Percentiles rank a stretch among this genome's conserved stretches.
Conservation (phyloP, 2,329 filamentous ascomycete genomes). For the Pseudogymnoascus sp. region DNA sequence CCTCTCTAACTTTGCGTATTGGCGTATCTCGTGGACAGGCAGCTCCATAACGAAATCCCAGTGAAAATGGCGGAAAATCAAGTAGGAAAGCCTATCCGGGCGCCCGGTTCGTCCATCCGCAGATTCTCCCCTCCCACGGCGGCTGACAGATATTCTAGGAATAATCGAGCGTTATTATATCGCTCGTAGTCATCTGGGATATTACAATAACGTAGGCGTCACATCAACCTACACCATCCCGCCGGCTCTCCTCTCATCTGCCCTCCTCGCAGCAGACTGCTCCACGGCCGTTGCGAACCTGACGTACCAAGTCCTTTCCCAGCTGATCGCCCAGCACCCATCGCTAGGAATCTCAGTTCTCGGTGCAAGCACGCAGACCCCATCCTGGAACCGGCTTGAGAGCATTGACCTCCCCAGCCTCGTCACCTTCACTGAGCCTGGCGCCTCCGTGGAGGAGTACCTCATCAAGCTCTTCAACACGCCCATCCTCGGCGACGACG, state of each 20-base stretch:
- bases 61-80: background rate
- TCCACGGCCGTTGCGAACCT: background rate
- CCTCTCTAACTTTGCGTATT: background rate
- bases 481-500: background rate
- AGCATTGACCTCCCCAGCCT: background rate
- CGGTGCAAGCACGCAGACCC: background rate
- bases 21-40: background rate
- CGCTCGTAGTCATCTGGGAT: slow-evolving; percentile 1
- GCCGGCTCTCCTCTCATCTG: background rate
- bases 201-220: background rate
- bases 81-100: background rate
- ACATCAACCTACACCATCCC: background rate
- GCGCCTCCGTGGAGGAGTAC: background rate
- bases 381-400: background rate
- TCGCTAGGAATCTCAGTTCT: background rate
- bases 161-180: slow-evolving; percentile 10
- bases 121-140: background rate
- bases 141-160: background rate
- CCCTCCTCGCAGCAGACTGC: background rate
- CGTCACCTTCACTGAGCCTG: background rate
- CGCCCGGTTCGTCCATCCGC: background rate
- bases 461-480: background rate
- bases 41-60: background rate
- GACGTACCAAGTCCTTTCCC: background rate
- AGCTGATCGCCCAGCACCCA: background rate